Percentiles rank a stretch among this genome's conserved stretches.
phyloP scores from a whole-genome alignment of 2,329 filamentous ascomycete species.

The Scedosporium apiospermum region DNA sequence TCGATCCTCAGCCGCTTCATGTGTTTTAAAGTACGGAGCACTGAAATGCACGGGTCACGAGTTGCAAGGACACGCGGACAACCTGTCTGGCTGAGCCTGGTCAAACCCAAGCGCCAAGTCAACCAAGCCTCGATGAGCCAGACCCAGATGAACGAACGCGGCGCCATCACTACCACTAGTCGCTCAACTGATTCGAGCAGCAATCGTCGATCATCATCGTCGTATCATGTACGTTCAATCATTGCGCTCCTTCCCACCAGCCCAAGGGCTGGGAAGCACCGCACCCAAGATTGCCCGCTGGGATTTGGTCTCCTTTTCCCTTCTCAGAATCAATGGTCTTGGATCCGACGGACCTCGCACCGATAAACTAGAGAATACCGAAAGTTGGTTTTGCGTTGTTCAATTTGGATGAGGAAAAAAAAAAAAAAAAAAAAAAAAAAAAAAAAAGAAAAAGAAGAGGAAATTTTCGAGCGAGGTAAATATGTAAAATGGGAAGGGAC shows the following conservation, averaged over 20 bases:
- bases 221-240: constrained; percentile 44
- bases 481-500: not conserved
- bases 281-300: constrained; percentile 50
- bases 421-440: constrained; percentile 16
- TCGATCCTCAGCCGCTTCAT: no score
- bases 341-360: constrained; percentile 38
- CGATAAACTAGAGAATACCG: constrained; percentile 27
- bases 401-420: constrained; percentile 24
- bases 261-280: constrained; percentile 38
- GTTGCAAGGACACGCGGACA: no score
- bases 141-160: no score
- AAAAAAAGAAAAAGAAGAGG: not conserved
- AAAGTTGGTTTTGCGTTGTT: constrained; percentile 41
- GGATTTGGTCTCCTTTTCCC: constrained; percentile 41
- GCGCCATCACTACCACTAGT: not conserved
- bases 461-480: not conserved
- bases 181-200: not conserved
- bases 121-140: no score
- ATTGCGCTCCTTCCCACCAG: constrained; percentile 47
- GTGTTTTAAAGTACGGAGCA: no score
- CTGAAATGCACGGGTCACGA: no score
- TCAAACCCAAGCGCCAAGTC: no score
- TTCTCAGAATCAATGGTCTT: constrained; percentile 38
- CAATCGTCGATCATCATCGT: not conserved
- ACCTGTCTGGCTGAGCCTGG: no score